Evolutionary conservation across 2,329 filamentous ascomycete species (phyloP), one percentile per base, ranked within the genome.

Genomic region (Tolypocladium tundrense): DNA sequence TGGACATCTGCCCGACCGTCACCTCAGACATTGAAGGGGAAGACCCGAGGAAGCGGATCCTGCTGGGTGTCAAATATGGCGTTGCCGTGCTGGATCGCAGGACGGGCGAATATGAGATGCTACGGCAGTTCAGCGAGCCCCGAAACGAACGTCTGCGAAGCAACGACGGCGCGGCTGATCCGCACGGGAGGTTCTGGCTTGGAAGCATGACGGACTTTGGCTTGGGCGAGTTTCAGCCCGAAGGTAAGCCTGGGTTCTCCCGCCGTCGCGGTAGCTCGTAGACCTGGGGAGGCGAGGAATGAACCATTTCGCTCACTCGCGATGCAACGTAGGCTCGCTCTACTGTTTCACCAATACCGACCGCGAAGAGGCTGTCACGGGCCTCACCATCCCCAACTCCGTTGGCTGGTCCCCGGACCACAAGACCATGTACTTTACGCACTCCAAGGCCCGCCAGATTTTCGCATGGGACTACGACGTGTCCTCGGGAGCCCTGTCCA

Each of bases 121-220:
- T 86, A 58, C 70, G 73, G 60, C 75, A 71, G 59, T 84, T 83
- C 65, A 66, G 70, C 61, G 71, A 75, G 45, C 63, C 66, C 39
- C 62, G 66, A 40, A 81, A 77, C 62, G 74, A 80, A 69, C 74
- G 85, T 27, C 77, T 89, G 69, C 76, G 84, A 58, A 80, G 88
- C 71, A 96, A 96, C 68, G 92, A 96, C 68, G 91, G 91, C 53
- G 88, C 85, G 6, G 85, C 90, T 55, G 91, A 96, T 68, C 86
- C 85, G 33, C 80, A 86, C 61, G 91, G 92, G 39, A 79, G 90
- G 40, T 94, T 93, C 74, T 96, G 90, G 88, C 79, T 91, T 7
- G 90, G 91, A 9, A 83, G 83, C 61, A 96, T 96, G 89, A 94
- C 90, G 61, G 90, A 96, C 67, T 83, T 84, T 65, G 73, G 72